Base-by-base conservation (phyloP, 2,329 filamentous ascomycete species). In the Lachnellula occidentalis region DNA sequence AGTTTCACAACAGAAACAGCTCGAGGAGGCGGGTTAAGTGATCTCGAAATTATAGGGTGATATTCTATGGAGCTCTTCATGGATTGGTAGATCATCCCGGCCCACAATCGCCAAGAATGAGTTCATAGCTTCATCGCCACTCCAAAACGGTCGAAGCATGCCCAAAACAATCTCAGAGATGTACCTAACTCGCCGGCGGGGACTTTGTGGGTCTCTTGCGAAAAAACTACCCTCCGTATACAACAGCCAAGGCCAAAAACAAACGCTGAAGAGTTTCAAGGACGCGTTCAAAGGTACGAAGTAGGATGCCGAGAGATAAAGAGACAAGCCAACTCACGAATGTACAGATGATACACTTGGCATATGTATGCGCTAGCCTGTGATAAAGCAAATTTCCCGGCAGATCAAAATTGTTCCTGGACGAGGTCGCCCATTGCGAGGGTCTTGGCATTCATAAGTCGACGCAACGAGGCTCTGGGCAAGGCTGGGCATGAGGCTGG, bases 1-100 rank as follows among this genome's bases (percentile, higher is more conserved):
- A 61, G n/a, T 14, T 61, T 55, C 24, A 61, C 55, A 45, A 64
- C 51, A 34, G 51, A 54, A 45, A 56, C 61, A 51, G 59, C 56
- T 47, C 58, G 55, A 48, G 50, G 37, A 58, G 57, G 53, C 59
- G 61, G 60, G 41, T 42, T 15, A 34, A 54, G 34, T 15, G n/a
- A 46, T n/a, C 22, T 39, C 15, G 36, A 39, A 42, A 47, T 19
- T 47, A 36, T 34, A 21, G 43, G 48, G 5, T 39, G 24, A 22
- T 15, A 19, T 39, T 19, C 15, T 36, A 19, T 27, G 21, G n/a
- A 48, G 22, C 21, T 39, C 12, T 15, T 14, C 22, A 15, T 6
- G 36, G 24, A 48, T 34, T 48, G 34, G n/a, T 48, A 48, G 24
- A 48, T n/a, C 24, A 31, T 36, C 8, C 31, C 6, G 43, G 27